phyloP scores from a whole-genome alignment of 1,284 basidiomycete genomes.

The Marasmius sp. region DNA sequence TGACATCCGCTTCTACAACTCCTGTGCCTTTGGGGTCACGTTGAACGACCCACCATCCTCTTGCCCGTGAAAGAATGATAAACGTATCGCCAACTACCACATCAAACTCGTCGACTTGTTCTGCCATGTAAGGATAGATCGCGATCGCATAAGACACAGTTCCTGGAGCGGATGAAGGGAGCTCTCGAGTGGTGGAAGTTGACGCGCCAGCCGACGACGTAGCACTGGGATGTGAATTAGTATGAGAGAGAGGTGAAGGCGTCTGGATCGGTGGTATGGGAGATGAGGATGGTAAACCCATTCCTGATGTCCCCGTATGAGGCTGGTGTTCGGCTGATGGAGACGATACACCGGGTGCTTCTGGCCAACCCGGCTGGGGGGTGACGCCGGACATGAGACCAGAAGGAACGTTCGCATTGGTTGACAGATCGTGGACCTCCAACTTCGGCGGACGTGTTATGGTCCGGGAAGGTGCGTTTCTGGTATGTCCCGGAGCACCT shows the following conservation, averaged over 20 bases:
- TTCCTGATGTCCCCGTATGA: conserved; percentile 28
- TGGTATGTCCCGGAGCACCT: conserved; percentile 40
- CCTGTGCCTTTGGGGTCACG: conserved; percentile 88
- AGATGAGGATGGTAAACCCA: conserved; percentile 1
- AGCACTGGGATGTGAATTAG: conserved; percentile 13
- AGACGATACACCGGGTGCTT: conserved; percentile 53
- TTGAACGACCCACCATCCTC: conserved; percentile 99
- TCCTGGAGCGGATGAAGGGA: conserved; percentile 41
- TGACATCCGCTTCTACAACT: conserved; percentile 70
- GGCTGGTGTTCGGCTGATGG: conserved; percentile 52
- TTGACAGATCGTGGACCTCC: conserved; percentile 58
- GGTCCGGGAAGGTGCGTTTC: conserved; percentile 35
- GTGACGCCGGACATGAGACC: conserved; percentile 27
- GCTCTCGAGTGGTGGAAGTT: conserved; percentile 39
- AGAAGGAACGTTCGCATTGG: conserved; percentile 28
- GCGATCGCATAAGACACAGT: conserved; percentile 87
- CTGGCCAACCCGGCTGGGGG: conserved; percentile 74
- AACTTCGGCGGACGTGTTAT: conserved; percentile 60
- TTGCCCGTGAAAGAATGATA: conserved; percentile 89
- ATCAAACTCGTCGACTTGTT: conserved; percentile 97
- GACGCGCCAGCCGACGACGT: neutral
- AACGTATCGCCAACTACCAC: conserved; percentile 93
- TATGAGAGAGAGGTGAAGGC: neutral
- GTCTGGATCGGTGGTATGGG: conserved; percentile 8
- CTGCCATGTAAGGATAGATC: conserved; percentile 94